Base-by-base conservation (phyloP, 2,329 filamentous ascomycete species). In the Xylariaceae sp. region DNA sequence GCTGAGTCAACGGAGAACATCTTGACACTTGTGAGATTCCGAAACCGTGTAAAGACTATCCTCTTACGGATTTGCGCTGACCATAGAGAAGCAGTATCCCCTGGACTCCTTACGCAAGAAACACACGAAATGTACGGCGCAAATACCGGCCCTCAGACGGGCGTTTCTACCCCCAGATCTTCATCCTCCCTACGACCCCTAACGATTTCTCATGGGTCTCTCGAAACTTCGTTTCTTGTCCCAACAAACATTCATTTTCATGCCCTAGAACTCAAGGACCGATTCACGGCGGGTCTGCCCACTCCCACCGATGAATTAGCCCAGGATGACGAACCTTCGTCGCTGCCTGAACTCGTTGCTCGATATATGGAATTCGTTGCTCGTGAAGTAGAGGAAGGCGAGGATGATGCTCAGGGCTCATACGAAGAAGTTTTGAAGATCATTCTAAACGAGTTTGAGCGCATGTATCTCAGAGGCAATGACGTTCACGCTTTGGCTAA, bases 311-410 rank as follows among this genome's bases (percentile, higher is more conserved):
- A 99, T 71, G 94, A 99, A 78, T 84, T 97, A 61, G 95, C 94
- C 58, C 91, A 92, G 71, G 95, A 99, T 78, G 94, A 99, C 66
- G 95, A 99, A 78, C 94, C 94, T n/a, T 97, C 94, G 39, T 99
- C 95, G 29, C 85, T 91, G 46, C 78, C 89, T 44, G 94, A 99
- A 76, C 80, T 99, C 57, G 90, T 99, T 34, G 91, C 90, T 59
- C 85, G 92, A 71, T 99, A 95, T 74, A 85, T 99, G 70, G 91
- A 90, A 65, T 95, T 90, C 70, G 82, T 96, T 58, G 91, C 92
- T 61, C 78, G 83, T 60, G 89, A 96, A 76, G 88, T 96, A 40
- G 90, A 96, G 53, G 89, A 95, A 66, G 91, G 90, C 54, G 94
- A 97, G 69, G 92, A 96, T 67, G 88, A 91, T 69, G 80, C 84